Evolutionary conservation across 2,329 filamentous ascomycete species (phyloP).

Genomic region (Colletotrichum viniferum): DNA sequence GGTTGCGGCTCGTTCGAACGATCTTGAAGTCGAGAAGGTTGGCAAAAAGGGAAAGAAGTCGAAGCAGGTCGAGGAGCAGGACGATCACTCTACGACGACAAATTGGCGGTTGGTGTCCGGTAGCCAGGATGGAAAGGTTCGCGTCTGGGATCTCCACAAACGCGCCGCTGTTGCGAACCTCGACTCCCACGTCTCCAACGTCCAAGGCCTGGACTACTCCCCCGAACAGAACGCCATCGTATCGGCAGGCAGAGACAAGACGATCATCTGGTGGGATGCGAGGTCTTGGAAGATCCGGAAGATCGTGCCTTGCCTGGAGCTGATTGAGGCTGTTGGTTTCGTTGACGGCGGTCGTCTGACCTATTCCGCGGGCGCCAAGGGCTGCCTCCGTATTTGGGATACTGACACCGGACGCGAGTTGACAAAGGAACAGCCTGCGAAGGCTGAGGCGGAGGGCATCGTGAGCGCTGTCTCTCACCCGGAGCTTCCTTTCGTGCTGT

Average conservation of each 20-base stretch:
- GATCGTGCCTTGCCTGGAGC: constrained; percentile 83
- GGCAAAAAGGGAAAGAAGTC: constrained; percentile 46
- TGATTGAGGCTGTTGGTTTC: constrained; percentile 85
- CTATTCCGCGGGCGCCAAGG: constrained; percentile 85
- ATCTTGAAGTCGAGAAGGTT: constrained; percentile 44
- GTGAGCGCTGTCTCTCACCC: constrained; percentile 72
- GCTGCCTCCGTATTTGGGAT: constrained; percentile 83
- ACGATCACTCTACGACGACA: constrained; percentile 44
- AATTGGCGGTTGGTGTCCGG: constrained; percentile 86
- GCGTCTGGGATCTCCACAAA: constrained; percentile 91
- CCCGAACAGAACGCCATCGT: constrained; percentile 75
- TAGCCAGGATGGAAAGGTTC: constrained; percentile 90
- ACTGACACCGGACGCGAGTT: constrained; percentile 78
- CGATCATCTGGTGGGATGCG: constrained; percentile 89
- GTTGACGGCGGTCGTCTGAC: constrained; percentile 72
- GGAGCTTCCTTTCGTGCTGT: constrained; percentile 73
- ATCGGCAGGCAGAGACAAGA: constrained; percentile 90
- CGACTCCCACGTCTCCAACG: constrained; percentile 93
- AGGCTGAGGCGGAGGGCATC: constrained; percentile 69
- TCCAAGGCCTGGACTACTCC: constrained; percentile 86
- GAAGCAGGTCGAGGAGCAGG: constrained; percentile 45
- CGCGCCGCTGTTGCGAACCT: constrained; percentile 76
- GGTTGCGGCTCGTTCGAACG: constrained; percentile 52
- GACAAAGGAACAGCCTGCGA: constrained; percentile 71
- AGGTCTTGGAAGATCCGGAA: constrained; percentile 82